phyloP scores from a whole-genome alignment of 371 early-diverging fungal genomes.

The Blastocladiella emersonii region DNA sequence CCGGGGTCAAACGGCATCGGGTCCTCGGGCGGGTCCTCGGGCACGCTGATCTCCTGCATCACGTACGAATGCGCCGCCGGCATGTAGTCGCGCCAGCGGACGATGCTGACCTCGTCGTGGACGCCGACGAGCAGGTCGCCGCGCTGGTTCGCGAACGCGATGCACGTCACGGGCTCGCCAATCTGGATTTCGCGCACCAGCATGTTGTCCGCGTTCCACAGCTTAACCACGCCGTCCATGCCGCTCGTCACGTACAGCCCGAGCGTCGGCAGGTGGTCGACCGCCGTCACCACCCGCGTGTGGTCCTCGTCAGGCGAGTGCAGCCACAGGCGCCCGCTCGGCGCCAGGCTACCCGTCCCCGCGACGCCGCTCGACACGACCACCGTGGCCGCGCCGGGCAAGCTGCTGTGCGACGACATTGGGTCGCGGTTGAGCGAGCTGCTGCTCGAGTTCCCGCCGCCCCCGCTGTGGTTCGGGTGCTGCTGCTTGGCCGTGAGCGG shows the following conservation, averaged over 20 bases:
- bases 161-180: background rate
- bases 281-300: background rate
- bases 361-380: background rate
- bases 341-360: background rate
- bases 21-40: background rate
- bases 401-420: background rate
- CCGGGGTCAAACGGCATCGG: constrained; percentile 4
- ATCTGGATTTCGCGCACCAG: constrained; percentile 3
- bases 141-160: background rate
- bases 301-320: constrained; percentile 6
- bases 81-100: constrained; percentile 4
- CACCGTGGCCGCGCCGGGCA: background rate
- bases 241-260: background rate
- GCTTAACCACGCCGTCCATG: background rate
- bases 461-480: too few relatives aligned
- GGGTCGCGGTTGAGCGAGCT: too few relatives aligned
- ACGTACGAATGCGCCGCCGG: background rate
- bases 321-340: background rate
- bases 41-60: background rate
- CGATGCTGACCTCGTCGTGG: background rate
- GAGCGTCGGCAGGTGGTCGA: background rate
- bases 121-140: constrained; percentile 1
- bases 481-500: too few relatives aligned
- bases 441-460: too few relatives aligned
- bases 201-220: background rate